phyloP scores from a whole-genome alignment of 306 rosid genomes.

The Dryas alaskensis region DNA sequence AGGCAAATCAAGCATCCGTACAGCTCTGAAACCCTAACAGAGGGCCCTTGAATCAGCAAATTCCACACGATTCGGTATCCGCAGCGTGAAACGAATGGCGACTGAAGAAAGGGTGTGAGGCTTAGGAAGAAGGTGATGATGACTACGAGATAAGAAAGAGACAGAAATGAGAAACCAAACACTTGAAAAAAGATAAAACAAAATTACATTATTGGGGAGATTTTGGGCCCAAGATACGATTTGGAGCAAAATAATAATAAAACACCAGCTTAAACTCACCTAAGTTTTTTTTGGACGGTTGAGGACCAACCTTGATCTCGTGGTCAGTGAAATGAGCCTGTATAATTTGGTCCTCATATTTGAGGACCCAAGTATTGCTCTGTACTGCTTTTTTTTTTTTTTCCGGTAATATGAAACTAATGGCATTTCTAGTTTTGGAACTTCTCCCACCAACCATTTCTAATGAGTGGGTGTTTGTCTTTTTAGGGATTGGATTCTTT shows the following conservation, averaged over 20 bases:
- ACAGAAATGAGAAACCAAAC: neutral
- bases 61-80: neutral
- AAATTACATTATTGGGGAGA: neutral
- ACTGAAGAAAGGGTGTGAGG: constrained; percentile 19
- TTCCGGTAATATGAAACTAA: too few relatives aligned
- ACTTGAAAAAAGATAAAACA: neutral
- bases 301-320: too few relatives aligned
- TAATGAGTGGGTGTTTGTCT: neutral
- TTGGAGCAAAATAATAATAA: neutral
- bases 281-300: neutral
- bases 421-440: neutral
- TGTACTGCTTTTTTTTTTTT: too few relatives aligned
- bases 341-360: too few relatives aligned
- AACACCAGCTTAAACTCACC: too few relatives aligned
- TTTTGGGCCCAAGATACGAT: neutral
- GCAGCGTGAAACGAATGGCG: constrained; percentile 8
- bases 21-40: constrained; percentile 26
- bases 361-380: too few relatives aligned
- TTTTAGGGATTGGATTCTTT: too few relatives aligned
- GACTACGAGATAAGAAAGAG: constrained; percentile 13
- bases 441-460: neutral
- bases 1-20: neutral
- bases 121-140: neutral
- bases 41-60: neutral
- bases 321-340: too few relatives aligned